Evolutionary conservation across 371 early-diverging fungal genomes (phyloP), one percentile per base, ranked within the genome.

Genomic region (Mortierella sp.): DNA sequence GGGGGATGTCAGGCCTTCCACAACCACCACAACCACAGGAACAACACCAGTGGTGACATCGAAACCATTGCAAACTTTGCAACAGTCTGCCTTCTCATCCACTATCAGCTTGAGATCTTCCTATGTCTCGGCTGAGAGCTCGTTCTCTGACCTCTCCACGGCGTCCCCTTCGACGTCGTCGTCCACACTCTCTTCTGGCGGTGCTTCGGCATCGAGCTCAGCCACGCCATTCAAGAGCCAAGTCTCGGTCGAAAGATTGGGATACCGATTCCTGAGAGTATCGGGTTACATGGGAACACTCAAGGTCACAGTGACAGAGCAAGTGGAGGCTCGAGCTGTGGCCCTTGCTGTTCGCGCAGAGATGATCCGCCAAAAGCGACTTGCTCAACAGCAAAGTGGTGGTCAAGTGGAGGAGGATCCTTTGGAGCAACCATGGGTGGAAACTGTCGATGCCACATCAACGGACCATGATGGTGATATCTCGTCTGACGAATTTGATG

Each of bases 301-400:
- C 34, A 74, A 74, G 63, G 60, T 74, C 31, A 74, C 74, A 0
- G 74, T 74, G 54, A 60, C 74, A 47, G 74, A 74, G 34, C 54
- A 74, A 14, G 67, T 67, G 19, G 74, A 74, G 47, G 74, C 74
- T 8, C 54, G 74, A 7, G 74, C 74, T 2, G 74, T 74, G 25
- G 74, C 68, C 9, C 28, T 74, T 46, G 74, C 74, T 12, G 67
- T 74, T 0, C 40, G 48, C 14, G 63, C 74, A 12, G 67, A 74
- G 60, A 47, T 67, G 60, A 28, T 67, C n/a, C 37, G 54, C 21
- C 74, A 72, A 31, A 56, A 64, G 52, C n/a, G 47, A 29, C n/a
- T 41, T 22, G 63, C 53, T 16, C 57, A 66, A 7, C 47, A 52
- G 27, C 57, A 56, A 28, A 29, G 45, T 16, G 40, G 29, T 13